These are phyloP conservation scores for Phytophthora nicotianae DNA, from an alignment of 352 stramenopile species.

Conservation along the genomic window DNA sequence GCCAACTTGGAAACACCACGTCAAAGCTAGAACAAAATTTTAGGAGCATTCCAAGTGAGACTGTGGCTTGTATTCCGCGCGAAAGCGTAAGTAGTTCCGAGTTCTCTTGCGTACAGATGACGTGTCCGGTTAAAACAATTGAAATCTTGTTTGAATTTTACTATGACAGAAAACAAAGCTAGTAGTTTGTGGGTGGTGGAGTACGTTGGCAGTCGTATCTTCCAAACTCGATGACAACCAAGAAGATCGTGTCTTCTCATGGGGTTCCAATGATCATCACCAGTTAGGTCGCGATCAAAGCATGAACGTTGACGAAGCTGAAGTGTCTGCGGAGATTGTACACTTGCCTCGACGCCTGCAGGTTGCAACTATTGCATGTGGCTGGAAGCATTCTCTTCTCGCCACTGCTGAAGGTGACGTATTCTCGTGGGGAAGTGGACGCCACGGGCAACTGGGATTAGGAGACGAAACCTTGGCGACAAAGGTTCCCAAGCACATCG, in stretches of 20 bases:
- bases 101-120: neutral
- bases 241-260: slow-evolving; percentile 47
- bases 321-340: slow-evolving; percentile 12
- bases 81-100: slow-evolving; percentile 12
- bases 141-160: neutral
- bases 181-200: slow-evolving; percentile 78
- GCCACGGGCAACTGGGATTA: slow-evolving; percentile 74
- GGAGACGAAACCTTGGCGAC: slow-evolving; percentile 34
- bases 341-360: slow-evolving; percentile 30
- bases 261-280: slow-evolving; percentile 56
- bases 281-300: slow-evolving; percentile 47
- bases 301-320: neutral
- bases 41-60: slow-evolving; percentile 7
- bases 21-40: slow-evolving; percentile 16
- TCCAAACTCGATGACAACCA: slow-evolving; percentile 8
- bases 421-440: slow-evolving; percentile 74
- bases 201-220: slow-evolving; percentile 54
- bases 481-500: slow-evolving; percentile 36
- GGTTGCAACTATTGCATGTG: slow-evolving; percentile 70
- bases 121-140: neutral
- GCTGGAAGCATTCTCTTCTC: slow-evolving; percentile 85
- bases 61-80: slow-evolving; percentile 15
- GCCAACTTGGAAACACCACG: slow-evolving; percentile 41
- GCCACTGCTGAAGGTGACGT: slow-evolving; percentile 48
- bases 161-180: slow-evolving; percentile 33